Base-by-base conservation (phyloP, 768 basidiomycete genomes). In the Royoungia palumana region DNA sequence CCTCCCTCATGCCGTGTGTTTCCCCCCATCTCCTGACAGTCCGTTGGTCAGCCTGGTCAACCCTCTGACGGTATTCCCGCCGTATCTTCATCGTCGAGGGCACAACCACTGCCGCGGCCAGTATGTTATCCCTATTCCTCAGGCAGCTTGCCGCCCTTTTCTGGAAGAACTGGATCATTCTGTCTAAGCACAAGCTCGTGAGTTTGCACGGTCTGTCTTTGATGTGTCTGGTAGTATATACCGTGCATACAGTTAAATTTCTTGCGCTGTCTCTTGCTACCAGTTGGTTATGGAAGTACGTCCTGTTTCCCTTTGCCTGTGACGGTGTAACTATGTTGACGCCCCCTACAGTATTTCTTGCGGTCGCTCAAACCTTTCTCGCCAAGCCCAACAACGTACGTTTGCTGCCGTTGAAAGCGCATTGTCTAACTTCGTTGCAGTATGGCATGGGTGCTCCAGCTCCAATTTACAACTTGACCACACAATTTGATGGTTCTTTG, bases 81-180 rank as follows among this genome's bases (percentile, higher is more conserved):
- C 28, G 13, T 48, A 54, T 38, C 10, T 36, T 32, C 39, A 36
- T n/a, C 46, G 6, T 25, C 35, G 8, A 50, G 34, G 16, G 12
- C 35, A 24, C 16, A 16, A 40, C 22, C 35, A 42, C 40, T 12
- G 16, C 13, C 35, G 40, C 40, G 10, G 16, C 13, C 21, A 36
- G 22, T 27, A 71, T 69, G 64, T 30, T 21, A 2, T 51, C 51
- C 47, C 64, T 82, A 30, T 83, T 86, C 62, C 77, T 79, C 72
- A 73, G 77, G 25, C 86, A 88, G 68, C 75, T 83, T 47, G 64
- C 66, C 4, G 80, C 78, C 2, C 66, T 88, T 19, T 75, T 79
- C 47, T 77, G 80, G 78, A 88, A 88, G 72, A 87, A 87, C 55
- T 85, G 82, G 82, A 85, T 87, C 36, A 73, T 85, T 0, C 70